phyloP scores from a whole-genome alignment of 768 basidiomycete species.

The Tephrocybe sp. region DNA sequence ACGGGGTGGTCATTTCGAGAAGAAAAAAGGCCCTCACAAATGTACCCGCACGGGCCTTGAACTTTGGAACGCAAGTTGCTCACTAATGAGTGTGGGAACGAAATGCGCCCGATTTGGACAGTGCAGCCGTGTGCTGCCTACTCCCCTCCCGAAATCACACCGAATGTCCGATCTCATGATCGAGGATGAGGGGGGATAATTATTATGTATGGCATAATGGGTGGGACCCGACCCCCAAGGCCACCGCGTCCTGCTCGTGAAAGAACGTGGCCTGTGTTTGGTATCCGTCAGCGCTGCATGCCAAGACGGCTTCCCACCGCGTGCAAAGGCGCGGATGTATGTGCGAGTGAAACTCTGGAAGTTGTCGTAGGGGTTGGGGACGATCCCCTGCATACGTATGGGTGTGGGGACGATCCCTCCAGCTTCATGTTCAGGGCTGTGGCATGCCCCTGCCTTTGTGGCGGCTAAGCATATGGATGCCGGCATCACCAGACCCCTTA shows the following conservation, averaged over 20 bases:
- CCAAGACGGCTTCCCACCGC: no score
- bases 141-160: conserved; percentile 8
- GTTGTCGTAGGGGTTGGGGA: no score
- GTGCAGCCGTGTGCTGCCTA: not conserved
- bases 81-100: conserved; percentile 9
- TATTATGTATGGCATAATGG: no score
- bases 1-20: not conserved
- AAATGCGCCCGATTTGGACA: conserved; percentile 8
- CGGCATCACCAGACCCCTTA: not conserved
- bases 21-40: no score
- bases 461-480: conserved; percentile 3
- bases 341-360: no score
- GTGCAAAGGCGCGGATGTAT: no score
- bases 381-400: not conserved
- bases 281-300: not conserved
- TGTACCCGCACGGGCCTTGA: not conserved
- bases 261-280: conserved; percentile 7
- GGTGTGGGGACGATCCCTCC: no score
- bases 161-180: conserved; percentile 15
- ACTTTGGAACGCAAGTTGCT: not conserved
- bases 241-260: conserved; percentile 1
- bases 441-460: not conserved
- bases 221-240: no score
- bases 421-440: no score
- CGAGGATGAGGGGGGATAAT: conserved; percentile 2